Conservation (phyloP, 2,329 filamentous ascomycete species). For the Aureobasidium sp. region DNA sequence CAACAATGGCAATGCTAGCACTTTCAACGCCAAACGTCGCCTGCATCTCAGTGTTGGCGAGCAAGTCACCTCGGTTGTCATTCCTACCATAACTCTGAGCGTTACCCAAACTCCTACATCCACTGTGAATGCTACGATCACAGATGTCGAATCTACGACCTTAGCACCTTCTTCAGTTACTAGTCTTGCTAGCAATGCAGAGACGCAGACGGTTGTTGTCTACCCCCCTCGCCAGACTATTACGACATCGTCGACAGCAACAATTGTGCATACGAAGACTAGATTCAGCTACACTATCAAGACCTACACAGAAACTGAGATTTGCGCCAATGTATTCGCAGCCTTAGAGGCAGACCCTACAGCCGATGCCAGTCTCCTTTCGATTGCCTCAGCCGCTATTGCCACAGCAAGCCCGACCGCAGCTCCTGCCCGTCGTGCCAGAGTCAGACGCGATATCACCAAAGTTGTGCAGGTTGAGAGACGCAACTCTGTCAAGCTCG, state of each 20-base stretch:
- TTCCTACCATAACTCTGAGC: constrained; percentile 21
- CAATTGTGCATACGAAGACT: constrained; percentile 2
- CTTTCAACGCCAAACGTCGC: constrained; percentile 40
- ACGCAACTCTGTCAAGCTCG: not conserved
- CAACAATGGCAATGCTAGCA: constrained; percentile 36
- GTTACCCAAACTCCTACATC: constrained; percentile 20
- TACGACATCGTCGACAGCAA: constrained; percentile 11
- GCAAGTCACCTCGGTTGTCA: constrained; percentile 25
- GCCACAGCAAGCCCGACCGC: not conserved
- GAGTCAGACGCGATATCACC: not conserved
- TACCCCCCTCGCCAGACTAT: constrained; percentile 17
- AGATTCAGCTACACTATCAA: constrained; percentile 4
- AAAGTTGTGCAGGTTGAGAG: not conserved
- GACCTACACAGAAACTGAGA: constrained; percentile 28
- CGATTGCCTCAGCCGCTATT: not conserved
- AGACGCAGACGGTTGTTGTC: constrained; percentile 15
- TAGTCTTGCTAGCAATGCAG: constrained; percentile 24
- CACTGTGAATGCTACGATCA: constrained; percentile 24
- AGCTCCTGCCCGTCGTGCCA: not conserved
- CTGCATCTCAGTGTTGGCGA: constrained; percentile 31
- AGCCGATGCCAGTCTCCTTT: not conserved
- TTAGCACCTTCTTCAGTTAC: constrained; percentile 17
- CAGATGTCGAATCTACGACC: not conserved
- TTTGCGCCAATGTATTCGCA: constrained; percentile 24
- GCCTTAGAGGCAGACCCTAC: not conserved